phyloP scores from a whole-genome alignment of 192 early-diverging fungal genomes.

The Globomyces pollinis-pini region DNA sequence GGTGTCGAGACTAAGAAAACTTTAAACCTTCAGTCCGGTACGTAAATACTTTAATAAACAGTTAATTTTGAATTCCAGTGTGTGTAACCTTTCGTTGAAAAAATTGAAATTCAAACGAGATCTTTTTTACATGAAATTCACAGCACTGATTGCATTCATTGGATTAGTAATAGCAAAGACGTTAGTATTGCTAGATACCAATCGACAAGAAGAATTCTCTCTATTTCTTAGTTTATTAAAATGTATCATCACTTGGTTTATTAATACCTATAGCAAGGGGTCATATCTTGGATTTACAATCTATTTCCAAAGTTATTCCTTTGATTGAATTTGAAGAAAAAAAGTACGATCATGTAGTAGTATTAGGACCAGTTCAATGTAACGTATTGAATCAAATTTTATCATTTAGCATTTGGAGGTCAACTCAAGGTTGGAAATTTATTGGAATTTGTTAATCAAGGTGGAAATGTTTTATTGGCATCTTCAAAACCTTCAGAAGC shows the following conservation, averaged over 20 bases:
- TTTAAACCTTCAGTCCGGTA: too few relatives aligned
- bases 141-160: too few relatives aligned
- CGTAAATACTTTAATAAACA: too few relatives aligned
- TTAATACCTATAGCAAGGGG: background rate
- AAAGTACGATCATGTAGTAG: background rate
- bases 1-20: too few relatives aligned
- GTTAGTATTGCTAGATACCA: background rate
- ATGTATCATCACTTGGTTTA: background rate
- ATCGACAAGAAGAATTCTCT: background rate
- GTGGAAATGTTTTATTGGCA: conserved; percentile 82
- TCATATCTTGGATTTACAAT: background rate
- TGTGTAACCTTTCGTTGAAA: too few relatives aligned
- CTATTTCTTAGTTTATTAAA: background rate
- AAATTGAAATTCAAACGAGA: too few relatives aligned
- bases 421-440: conserved; percentile 45
- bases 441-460: conserved; percentile 78
- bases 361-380: too few relatives aligned
- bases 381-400: too few relatives aligned
- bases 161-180: conserved; percentile 6
- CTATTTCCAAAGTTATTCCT: background rate
- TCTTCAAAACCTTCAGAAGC: conserved; percentile 58
- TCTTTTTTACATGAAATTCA: too few relatives aligned
- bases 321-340: background rate
- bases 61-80: too few relatives aligned
- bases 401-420: conserved; percentile 27